Evolutionary conservation across 768 basidiomycete species (phyloP).

Genomic region (Daedalea quercina): DNA sequence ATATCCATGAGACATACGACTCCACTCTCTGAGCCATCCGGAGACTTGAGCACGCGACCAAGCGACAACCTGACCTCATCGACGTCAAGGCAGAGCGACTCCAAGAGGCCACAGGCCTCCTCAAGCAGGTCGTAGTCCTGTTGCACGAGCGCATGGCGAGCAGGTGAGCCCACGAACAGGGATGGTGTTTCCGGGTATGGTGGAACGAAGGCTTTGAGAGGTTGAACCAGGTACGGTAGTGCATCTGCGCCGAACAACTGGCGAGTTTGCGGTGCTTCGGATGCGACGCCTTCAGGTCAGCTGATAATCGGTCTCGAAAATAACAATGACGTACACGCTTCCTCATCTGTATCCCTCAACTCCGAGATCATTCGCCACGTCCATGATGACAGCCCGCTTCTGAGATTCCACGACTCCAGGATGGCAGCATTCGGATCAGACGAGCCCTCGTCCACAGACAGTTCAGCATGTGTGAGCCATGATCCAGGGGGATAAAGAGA

Average conservation of each 20-base stretch:
- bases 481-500: constrained; percentile 68
- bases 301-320: not conserved
- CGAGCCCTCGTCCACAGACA: constrained; percentile 8
- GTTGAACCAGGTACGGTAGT: constrained; percentile 54
- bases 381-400: constrained; percentile 66
- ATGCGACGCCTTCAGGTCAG: not conserved
- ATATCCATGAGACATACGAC: constrained; percentile 56
- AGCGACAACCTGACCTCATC: constrained; percentile 70
- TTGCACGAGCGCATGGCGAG: constrained; percentile 40
- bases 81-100: constrained; percentile 72
- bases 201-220: constrained; percentile 55
- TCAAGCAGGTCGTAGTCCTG: constrained; percentile 70
- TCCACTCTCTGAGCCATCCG: constrained; percentile 44
- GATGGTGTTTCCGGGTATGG: constrained; percentile 36
- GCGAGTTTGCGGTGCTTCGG: constrained; percentile 30
- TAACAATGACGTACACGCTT: constrained; percentile 32
- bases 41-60: constrained; percentile 56
- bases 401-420: constrained; percentile 58
- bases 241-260: constrained; percentile 56
- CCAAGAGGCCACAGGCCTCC: constrained; percentile 68
- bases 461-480: constrained; percentile 39
- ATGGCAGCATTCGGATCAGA: constrained; percentile 23
- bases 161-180: constrained; percentile 34
- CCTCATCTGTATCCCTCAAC: constrained; percentile 51
- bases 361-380: constrained; percentile 72